Conservation (phyloP, 352 stramenopile species). For the Phytophthora macrochlamydospora region DNA sequence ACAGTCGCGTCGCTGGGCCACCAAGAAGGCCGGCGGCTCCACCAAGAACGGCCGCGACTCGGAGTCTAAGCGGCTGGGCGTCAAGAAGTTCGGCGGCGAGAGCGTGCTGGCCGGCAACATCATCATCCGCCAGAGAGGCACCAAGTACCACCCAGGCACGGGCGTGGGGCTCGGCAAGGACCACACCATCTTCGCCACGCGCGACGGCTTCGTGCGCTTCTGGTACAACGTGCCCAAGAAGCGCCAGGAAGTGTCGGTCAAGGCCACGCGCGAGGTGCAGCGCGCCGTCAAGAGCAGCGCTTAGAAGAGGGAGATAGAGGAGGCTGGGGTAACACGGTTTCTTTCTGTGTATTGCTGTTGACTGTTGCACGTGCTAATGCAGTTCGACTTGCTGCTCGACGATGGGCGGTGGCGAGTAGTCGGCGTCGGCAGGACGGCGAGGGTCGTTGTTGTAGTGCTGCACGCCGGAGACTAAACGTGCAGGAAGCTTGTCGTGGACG, state of each 20-base stretch:
- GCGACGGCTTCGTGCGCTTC: slow-evolving; percentile 91
- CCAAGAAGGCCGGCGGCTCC: slow-evolving; percentile 97
- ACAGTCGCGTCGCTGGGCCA: slow-evolving; percentile 79
- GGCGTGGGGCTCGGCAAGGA: slow-evolving; percentile 95
- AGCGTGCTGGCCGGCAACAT: slow-evolving; percentile 95
- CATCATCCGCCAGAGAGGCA: slow-evolving; percentile 97
- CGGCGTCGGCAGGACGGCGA: slow-evolving; percentile 6
- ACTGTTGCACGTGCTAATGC: neutral
- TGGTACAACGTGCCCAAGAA: slow-evolving; percentile 90
- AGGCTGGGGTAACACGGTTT: neutral
- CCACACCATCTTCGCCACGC: slow-evolving; percentile 93
- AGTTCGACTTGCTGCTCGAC: slow-evolving; percentile 22
- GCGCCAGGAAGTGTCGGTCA: slow-evolving; percentile 87
- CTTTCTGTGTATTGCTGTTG: slow-evolving; percentile 4
- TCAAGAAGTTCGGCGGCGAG: slow-evolving; percentile 97
- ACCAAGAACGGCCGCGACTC: slow-evolving; percentile 98
- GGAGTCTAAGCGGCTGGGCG: slow-evolving; percentile 94
- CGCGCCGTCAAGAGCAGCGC: slow-evolving; percentile 32
- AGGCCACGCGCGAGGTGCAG: slow-evolving; percentile 69
- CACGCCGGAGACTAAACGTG: slow-evolving; percentile 16
- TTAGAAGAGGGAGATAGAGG: slow-evolving; percentile 23
- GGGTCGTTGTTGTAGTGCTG: slow-evolving; percentile 26
- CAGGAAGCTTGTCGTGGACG: slow-evolving; percentile 22
- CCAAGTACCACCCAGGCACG: slow-evolving; percentile 94
- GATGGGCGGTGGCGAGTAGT: slow-evolving; percentile 11